Percentiles rank a stretch among this genome's conserved stretches.
These are phyloP conservation scores for Musa troglodytarum DNA, from an alignment of 176 grass and related monocot genomes.

Conservation along the genomic window DNA sequence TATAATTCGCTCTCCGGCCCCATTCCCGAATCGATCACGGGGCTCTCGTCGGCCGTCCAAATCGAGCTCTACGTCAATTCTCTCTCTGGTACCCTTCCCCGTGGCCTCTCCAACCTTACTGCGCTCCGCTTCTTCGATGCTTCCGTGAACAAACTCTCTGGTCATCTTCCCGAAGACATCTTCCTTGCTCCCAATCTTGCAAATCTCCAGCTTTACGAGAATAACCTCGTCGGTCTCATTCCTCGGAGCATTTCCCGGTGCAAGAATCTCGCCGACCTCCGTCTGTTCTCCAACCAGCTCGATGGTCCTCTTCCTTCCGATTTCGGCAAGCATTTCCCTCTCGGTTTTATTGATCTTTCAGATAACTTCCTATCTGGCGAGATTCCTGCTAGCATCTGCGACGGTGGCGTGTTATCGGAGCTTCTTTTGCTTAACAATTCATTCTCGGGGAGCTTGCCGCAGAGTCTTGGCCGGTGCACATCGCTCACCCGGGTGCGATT, in stretches of 20 bases:
- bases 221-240: slow-evolving; percentile 42
- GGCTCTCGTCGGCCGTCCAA: slow-evolving; percentile 43
- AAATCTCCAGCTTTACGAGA: slow-evolving; percentile 59
- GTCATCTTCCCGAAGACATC: slow-evolving; percentile 50
- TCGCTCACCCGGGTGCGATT: slow-evolving; percentile 52
- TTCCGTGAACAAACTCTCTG: slow-evolving; percentile 51
- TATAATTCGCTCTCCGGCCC: slow-evolving; percentile 44
- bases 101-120: slow-evolving; percentile 43
- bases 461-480: slow-evolving; percentile 42
- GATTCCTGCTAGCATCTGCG: slow-evolving; percentile 53
- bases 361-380: slow-evolving; percentile 52
- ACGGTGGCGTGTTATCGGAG: slow-evolving; percentile 34
- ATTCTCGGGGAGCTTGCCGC: slow-evolving; percentile 52
- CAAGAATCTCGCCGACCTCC: slow-evolving; percentile 40
- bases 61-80: slow-evolving; percentile 67
- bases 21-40: slow-evolving; percentile 38
- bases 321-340: slow-evolving; percentile 55
- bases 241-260: slow-evolving; percentile 32
- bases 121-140: slow-evolving; percentile 48
- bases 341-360: slow-evolving; percentile 46
- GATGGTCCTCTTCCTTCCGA: slow-evolving; percentile 45
- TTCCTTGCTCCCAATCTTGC: slow-evolving; percentile 43
- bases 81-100: slow-evolving; percentile 52
- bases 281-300: slow-evolving; percentile 55
- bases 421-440: slow-evolving; percentile 59